Percentiles rank a stretch among this genome's conserved stretches.
These are phyloP conservation scores for Ambrosia trifida DNA, from an alignment of 129 eudicot genomes.

Conservation along the genomic window DNA sequence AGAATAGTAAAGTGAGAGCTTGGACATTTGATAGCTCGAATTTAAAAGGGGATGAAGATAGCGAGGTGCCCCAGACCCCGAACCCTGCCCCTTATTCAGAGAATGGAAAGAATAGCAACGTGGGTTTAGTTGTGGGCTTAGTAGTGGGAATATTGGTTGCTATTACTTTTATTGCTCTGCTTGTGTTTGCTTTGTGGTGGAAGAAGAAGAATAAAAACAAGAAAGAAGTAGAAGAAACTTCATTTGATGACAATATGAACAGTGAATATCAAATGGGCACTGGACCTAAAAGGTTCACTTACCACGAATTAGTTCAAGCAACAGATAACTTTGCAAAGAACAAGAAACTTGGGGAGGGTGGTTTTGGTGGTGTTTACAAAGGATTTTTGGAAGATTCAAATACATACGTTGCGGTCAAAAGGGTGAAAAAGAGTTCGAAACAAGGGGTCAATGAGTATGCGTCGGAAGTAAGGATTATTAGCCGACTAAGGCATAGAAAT, in stretches of 20 bases:
- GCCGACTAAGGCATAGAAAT: constrained; percentile 46
- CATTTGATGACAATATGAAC: background rate
- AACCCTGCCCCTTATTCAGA: background rate
- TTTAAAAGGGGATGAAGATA: background rate
- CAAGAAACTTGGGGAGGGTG: constrained; percentile 45
- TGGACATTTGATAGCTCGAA: constrained; percentile 2
- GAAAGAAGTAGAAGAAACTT: background rate
- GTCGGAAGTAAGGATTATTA: constrained; percentile 45
- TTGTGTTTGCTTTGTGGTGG: constrained; percentile 22
- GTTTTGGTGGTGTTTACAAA: constrained; percentile 1
- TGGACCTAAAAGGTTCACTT: constrained; percentile 41
- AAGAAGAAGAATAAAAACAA: constrained; percentile 4
- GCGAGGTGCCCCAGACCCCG: background rate
- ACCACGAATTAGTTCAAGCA: constrained; percentile 27
- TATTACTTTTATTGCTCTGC: background rate
- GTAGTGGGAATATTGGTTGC: constrained; percentile 6
- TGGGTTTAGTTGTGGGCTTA: constrained; percentile 11
- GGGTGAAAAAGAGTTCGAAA: constrained; percentile 1
- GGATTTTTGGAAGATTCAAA: background rate
- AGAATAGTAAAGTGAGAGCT: background rate
- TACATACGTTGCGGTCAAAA: constrained; percentile 2
- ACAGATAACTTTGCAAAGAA: constrained; percentile 32
- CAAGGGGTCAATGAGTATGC: constrained; percentile 31
- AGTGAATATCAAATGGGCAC: background rate
- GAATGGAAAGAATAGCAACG: background rate